phyloP scores from a whole-genome alignment of 129 eudicot species.

The Flaveria linearis region DNA sequence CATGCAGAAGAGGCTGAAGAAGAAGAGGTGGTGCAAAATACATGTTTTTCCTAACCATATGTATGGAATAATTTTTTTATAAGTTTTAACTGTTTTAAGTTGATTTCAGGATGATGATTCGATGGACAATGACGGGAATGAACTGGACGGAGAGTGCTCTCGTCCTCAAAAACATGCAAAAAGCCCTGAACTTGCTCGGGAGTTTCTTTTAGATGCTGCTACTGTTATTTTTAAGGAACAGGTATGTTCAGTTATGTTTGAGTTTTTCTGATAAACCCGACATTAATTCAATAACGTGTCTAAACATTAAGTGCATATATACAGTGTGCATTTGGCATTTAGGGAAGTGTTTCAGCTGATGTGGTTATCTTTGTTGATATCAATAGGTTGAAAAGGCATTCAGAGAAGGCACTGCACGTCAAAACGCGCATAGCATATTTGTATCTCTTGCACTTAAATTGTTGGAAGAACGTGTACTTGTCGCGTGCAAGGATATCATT shows the following conservation, averaged over 20 bases:
- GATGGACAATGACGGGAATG: slow-evolving; percentile 96
- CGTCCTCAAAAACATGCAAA: slow-evolving; percentile 99
- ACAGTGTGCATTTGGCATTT: slow-evolving; percentile 6
- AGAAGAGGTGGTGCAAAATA: slow-evolving; percentile 65
- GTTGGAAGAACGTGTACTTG: slow-evolving; percentile 85
- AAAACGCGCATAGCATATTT: slow-evolving; percentile 97
- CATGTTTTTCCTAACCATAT: slow-evolving; percentile 13
- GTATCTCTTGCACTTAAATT: slow-evolving; percentile 87
- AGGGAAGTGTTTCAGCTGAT: slow-evolving; percentile 9
- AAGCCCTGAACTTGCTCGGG: slow-evolving; percentile 99
- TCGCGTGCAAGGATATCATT: slow-evolving; percentile 90
- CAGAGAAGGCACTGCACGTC: slow-evolving; percentile 98
- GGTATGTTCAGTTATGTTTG: slow-evolving; percentile 43
- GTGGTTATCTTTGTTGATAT: slow-evolving; percentile 16
- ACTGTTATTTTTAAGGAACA: slow-evolving; percentile 96
- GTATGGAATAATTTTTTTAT: not conserved
- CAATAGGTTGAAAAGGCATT: slow-evolving; percentile 95
- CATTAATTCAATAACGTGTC: not conserved
- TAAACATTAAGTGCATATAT: not conserved
- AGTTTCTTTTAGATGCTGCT: slow-evolving; percentile 96
- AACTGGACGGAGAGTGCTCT: slow-evolving; percentile 90
- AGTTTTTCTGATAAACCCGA: not conserved
- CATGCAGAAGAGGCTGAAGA: slow-evolving; percentile 99
- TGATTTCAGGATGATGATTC: slow-evolving; percentile 90
- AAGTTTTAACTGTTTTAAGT: slow-evolving; percentile 1